Percentiles rank a stretch among this genome's conserved stretches.
phyloP scores from a whole-genome alignment of 73 alveolate genomes.

The Paramecium bursaria region DNA sequence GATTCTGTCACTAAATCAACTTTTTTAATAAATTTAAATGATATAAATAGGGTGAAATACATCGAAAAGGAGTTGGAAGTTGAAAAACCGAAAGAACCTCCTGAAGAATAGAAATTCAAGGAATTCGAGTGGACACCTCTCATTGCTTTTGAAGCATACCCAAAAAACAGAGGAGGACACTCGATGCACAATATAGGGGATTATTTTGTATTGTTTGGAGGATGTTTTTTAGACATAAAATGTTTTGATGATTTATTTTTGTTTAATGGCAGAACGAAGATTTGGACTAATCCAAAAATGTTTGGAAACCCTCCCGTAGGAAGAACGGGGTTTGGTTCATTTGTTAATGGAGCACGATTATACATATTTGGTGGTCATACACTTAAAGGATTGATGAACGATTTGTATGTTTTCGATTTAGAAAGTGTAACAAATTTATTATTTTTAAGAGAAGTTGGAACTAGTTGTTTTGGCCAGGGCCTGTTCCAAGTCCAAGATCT shows the following conservation, averaged over 20 bases:
- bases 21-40: slow-evolving; percentile 8
- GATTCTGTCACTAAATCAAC: slow-evolving; percentile 8
- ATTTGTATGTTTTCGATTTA: slow-evolving; percentile 57
- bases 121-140: slow-evolving; percentile 64
- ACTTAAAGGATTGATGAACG: slow-evolving; percentile 52
- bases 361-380: slow-evolving; percentile 66
- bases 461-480: slow-evolving; percentile 48
- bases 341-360: slow-evolving; percentile 61
- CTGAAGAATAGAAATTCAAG: slow-evolving; percentile 19
- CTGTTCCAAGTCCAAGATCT: slow-evolving; percentile 64
- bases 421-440: slow-evolving; percentile 18
- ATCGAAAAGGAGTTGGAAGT: slow-evolving; percentile 20
- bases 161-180: slow-evolving; percentile 70
- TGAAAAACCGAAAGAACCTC: not conserved
- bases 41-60: not conserved
- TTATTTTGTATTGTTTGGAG: slow-evolving; percentile 63
- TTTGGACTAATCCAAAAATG: slow-evolving; percentile 65
- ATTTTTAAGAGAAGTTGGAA: slow-evolving; percentile 56
- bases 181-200: slow-evolving; percentile 62
- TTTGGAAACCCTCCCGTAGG: slow-evolving; percentile 69
- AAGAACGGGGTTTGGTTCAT: slow-evolving; percentile 64
- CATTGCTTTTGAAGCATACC: slow-evolving; percentile 49
- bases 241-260: slow-evolving; percentile 67
- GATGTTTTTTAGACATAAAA: slow-evolving; percentile 57
- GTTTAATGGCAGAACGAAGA: slow-evolving; percentile 55